Evolutionary conservation across 805 yeast species (phyloP), one percentile per base, ranked within the genome.

Genomic region (Cyberlindnera meyerae): DNA sequence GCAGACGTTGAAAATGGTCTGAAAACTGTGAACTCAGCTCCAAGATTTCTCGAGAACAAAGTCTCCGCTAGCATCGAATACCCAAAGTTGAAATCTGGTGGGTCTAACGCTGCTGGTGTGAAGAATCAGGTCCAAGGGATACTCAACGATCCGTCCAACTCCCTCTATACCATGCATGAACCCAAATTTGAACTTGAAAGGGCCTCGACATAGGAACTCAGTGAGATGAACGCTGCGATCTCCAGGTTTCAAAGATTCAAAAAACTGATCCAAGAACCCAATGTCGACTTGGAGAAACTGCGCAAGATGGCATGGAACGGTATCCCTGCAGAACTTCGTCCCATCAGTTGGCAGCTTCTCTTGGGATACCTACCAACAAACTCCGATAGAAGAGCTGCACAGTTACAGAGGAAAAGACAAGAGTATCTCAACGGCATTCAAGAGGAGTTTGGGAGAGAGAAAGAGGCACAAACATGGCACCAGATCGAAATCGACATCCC

Each of bases 401-500:
- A 88, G 2, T 59, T 90, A 36, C 70, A 73, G 40, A 72, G 94
- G 40, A 90, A 93, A 57, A 73, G 98, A 33, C 77, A 82, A 51
- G 97, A 90, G 54, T 93, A 90, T 55, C 52, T 67, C 26, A 88
- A 82, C 41, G 93, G 95, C 4, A 69, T 87, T 4, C 61, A 69
- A 3, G 82, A 80, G 46, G 79, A 77, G n/a, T 74, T 78, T 44
- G 63, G 68, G 21, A 61, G 60, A 26, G 69, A 73, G 37, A 75
- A 75, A 44, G 94, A 86, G 50, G 81, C 76, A 47, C 77, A 79
- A 28, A 78, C 95, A 39, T 90, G 95, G 84, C 97, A 93, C 65
- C 98, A 90, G 64, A 89, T 90, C 45, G 82, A 81, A 41, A 93
- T 93, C 44, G 98, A 90, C 59, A 85, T 93, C 16, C 95, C 95